Evolutionary conservation across 345 rosid species (phyloP), one percentile per base, ranked within the genome.

Genomic region (Gossypium turneri): DNA sequence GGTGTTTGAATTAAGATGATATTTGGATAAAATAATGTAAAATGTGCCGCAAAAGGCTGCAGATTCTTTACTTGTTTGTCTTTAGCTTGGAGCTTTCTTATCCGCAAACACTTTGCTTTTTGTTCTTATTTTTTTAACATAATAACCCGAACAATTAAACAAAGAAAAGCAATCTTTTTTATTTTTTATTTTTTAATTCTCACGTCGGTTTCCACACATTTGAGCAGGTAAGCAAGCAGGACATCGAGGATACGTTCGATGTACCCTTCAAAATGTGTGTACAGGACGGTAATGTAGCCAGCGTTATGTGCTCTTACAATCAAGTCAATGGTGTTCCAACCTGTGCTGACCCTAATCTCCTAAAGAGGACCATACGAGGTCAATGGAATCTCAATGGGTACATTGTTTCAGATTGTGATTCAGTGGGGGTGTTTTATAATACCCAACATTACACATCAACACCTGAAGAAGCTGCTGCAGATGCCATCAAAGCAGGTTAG

Each of bases 251-350:
- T 43, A 92, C 98, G 44, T 94, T 79, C 77, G 82, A 91, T 12
- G 92, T 87, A 17, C 98, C 96, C 10, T 90, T 94, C 83, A 81
- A 82, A 68, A 90, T 88, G 84, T 94, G 98, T 58, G 94, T 94
- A 8, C 80, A 76, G 72, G 95, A 94, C 59, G 98, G 93, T 0
- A 86, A 89, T 64, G 97, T 88, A 9, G 96, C 95, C 19, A 90
- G 98, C 63, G 88, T 94, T 12, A 92, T 91, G 98, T 94, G 97
- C 81, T 89, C 98, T 7, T 94, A 94, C 80, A 94, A 92, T 55
- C 89, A 91, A 60, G 96, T 94, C 53, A 94, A 94, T 38, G 98
- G 97, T 0, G 74, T 87, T 71, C 98, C 97, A 4, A 86, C 95
- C 4, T 91, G 98, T 75, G 98, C 98, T 0, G 90, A 94, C 79